Conservation (phyloP, 2,329 filamentous ascomycete genomes). For the Microcyclosporella mali region DNA sequence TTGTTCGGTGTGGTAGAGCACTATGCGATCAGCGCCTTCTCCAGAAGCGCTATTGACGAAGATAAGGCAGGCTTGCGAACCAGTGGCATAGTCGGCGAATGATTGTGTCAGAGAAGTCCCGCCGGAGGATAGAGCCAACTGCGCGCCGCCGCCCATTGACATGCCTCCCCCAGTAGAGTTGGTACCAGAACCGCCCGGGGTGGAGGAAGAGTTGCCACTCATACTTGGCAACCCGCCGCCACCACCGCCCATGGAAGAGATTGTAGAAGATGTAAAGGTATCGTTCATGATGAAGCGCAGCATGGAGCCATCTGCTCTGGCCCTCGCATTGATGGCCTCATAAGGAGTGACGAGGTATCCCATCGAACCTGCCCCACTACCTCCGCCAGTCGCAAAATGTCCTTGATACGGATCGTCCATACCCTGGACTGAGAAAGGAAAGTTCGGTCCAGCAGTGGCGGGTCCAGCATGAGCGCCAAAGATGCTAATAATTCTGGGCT, state of each 20-base stretch:
- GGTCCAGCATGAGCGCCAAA: constrained; percentile 29
- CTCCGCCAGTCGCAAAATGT: constrained; percentile 14
- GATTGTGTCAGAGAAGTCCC: constrained; percentile 10
- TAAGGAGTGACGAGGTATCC: constrained; percentile 10
- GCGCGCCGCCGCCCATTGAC: constrained; percentile 7
- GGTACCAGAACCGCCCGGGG: constrained; percentile 1
- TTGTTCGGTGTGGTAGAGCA: constrained; percentile 20
- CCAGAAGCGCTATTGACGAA: constrained; percentile 28
- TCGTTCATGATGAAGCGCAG: constrained; percentile 37
- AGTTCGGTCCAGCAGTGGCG: constrained; percentile 8
- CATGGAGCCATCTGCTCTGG: constrained; percentile 15
- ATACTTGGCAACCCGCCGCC: constrained; percentile 8
- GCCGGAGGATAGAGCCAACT: too few relatives aligned
- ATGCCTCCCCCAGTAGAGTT: constrained; percentile 6
- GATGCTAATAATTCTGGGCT: constrained; percentile 34
- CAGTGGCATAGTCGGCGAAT: constrained; percentile 11
- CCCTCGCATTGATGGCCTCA: constrained; percentile 8
- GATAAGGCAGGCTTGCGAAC: constrained; percentile 28
- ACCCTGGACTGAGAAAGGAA: constrained; percentile 11
- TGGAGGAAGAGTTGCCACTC: constrained; percentile 10
- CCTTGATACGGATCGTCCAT: constrained; percentile 13
- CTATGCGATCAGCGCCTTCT: constrained; percentile 26
- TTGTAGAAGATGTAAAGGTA: constrained; percentile 10
- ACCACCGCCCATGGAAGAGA: constrained; percentile 1
- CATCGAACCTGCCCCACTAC: constrained; percentile 13